Conservation (phyloP, 2,329 filamentous ascomycete genomes). For the Fusarium sp. region DNA sequence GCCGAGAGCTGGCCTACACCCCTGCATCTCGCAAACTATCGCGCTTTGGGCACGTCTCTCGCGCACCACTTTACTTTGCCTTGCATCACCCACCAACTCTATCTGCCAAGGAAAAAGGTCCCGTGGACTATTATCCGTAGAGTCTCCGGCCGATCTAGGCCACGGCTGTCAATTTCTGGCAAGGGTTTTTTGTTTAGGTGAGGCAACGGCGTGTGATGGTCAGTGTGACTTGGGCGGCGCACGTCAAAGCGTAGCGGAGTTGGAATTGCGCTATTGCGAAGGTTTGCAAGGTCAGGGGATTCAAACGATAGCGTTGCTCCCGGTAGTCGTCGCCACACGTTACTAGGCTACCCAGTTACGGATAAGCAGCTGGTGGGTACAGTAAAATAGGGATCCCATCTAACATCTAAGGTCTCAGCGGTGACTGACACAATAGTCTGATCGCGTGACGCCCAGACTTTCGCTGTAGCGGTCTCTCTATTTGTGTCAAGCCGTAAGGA, state of each 20-base stretch:
- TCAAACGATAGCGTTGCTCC: not conserved
- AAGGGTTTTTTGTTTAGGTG: not conserved
- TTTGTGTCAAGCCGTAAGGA: too few species aligned
- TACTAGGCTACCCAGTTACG: not conserved
- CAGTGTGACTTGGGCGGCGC: slow-evolving; percentile 13
- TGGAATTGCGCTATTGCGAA: not conserved
- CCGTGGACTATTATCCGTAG: slow-evolving; percentile 3
- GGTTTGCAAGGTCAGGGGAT: not conserved
- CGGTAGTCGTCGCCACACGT: not conserved
- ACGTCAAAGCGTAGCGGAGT: slow-evolving; percentile 17
- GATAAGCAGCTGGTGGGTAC: not conserved
- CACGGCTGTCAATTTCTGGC: too few species aligned
- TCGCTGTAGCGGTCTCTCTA: too few species aligned
- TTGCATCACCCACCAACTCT: slow-evolving; percentile 14
- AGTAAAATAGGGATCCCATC: too few species aligned
- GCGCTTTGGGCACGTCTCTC: slow-evolving; percentile 18
- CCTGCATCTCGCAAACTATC: slow-evolving; percentile 39
- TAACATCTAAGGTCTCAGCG: too few species aligned
- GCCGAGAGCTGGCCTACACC: not conserved
- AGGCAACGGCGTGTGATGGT: not conserved
- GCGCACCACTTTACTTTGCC: not conserved
- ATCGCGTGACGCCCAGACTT: too few species aligned
- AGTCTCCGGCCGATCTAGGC: not conserved
- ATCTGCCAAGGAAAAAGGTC: not conserved
- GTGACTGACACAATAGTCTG: too few species aligned